Conservation (phyloP, 1,139 yeast genomes). For the Scheffersomyces titani region DNA sequence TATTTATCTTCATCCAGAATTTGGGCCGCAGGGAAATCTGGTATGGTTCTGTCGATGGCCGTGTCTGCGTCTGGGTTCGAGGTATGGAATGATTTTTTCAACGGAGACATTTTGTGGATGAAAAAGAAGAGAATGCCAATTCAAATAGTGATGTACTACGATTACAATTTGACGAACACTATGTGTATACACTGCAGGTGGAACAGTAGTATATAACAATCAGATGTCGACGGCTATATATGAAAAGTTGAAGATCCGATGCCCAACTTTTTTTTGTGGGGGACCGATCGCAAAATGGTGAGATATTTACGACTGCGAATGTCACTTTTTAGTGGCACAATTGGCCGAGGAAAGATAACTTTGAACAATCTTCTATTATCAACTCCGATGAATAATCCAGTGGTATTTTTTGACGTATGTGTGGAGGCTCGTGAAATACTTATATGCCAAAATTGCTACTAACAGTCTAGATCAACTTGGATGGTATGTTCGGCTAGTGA, state of each 20-base stretch:
- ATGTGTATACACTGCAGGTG: not conserved
- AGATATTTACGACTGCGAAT: not conserved
- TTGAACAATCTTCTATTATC: not conserved
- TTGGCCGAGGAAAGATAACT: not conserved
- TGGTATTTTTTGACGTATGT: constrained; percentile 42
- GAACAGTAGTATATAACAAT: not conserved
- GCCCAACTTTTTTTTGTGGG: constrained; percentile 1
- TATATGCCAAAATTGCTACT: not conserved
- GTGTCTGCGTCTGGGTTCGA: constrained; percentile 68
- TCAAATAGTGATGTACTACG: not conserved
- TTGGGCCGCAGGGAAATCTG: constrained; percentile 79
- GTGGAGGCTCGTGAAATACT: not conserved
- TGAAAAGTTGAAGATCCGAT: not conserved
- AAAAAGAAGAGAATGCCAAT: not conserved
- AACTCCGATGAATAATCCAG: constrained; percentile 17
- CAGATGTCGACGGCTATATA: not conserved
- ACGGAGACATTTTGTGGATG: constrained; percentile 1
- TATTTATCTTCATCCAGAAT: constrained; percentile 72
- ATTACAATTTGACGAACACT: not conserved
- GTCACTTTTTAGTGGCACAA: not conserved
- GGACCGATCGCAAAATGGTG: constrained; percentile 3
- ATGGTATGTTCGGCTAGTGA: constrained; percentile 16
- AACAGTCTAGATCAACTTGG: constrained; percentile 10
- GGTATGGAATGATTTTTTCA: constrained; percentile 42
- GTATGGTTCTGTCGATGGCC: constrained; percentile 78